Evolutionary conservation across 2,329 filamentous ascomycete species (phyloP), one percentile per base, ranked within the genome.

Genomic region (Endothia cerciana): DNA sequence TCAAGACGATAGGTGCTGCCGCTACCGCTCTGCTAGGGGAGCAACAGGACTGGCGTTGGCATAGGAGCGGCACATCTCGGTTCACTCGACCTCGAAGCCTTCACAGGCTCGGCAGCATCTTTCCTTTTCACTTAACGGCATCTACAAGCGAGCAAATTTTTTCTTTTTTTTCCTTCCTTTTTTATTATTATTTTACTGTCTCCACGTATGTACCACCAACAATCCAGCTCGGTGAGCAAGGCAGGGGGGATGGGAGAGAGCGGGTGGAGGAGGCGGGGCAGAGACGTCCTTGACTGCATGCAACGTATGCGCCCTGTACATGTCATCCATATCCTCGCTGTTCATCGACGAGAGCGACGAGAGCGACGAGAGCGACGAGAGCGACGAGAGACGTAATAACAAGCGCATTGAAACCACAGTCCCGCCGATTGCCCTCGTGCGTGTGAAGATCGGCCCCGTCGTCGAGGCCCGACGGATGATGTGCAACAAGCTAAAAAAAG

Each of bases 91-190:
- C n/a, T 11, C 25, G 11, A 33, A 10, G 45, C 45, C 45, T 61
- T 15, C 43, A 51, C 59, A 40, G 59, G 59, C 45, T 40, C 28
- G 59, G 33, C n/a, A 43, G 33, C 43, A 28, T 51, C 19, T 40
- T 22, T 47, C 13, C 25, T 5, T 22, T 40, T 40, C 33, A 58
- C n/a, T 28, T 13, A 58, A 25, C 36, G 55, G 55, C 30, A 41
- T 41, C 36, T 22, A 58, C 55, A 58, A 58, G 55, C 55, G 55
- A 58, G 36, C 4, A 41, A 25, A n/a, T n/a, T n/a, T 58, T 58
- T 1, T 13, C 38, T 25, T 55, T 47, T 47, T 17, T 17, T 47
- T 15, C n/a, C n/a, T n/a, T n/a, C n/a, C n/a, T n/a, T n/a, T n/a
- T n/a, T n/a, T n/a, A n/a, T n/a, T n/a, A n/a, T n/a, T n/a, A n/a